Conservation (phyloP, 768 basidiomycete species). For the Macrolepiota albuminosa region DNA sequence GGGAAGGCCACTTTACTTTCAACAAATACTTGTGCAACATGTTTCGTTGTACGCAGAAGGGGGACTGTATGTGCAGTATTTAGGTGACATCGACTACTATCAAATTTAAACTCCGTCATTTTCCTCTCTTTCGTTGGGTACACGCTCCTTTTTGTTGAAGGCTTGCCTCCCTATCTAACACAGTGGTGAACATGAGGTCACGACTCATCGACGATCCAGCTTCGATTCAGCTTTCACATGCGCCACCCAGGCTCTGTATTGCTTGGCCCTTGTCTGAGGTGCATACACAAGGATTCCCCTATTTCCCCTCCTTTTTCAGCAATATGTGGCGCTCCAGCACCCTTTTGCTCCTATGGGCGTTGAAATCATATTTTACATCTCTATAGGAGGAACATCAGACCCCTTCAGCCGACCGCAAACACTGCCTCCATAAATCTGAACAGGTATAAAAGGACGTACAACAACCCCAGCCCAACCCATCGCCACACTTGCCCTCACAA, state of each 20-base stretch:
- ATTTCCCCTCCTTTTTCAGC: not conserved
- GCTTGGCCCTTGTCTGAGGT: not conserved
- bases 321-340: not conserved
- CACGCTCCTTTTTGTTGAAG: no score
- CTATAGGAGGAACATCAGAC: not conserved
- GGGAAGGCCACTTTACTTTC: no score
- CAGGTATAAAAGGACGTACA: not conserved
- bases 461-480: not conserved
- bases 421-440: not conserved
- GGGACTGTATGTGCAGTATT: no score
- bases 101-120: no score
- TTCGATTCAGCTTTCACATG: not conserved
- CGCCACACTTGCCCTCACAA: not conserved
- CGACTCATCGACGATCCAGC: no score
- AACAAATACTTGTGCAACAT: no score
- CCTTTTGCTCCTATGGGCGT: not conserved
- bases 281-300: not conserved
- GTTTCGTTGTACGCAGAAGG: no score
- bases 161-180: no score
- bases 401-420: not conserved
- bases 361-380: not conserved
- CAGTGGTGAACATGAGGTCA: no score
- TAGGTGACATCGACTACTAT: no score
- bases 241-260: not conserved
- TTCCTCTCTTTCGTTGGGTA: no score